Conservation (phyloP, 1,139 yeast genomes). For the Geotrichum macrosporum region DNA sequence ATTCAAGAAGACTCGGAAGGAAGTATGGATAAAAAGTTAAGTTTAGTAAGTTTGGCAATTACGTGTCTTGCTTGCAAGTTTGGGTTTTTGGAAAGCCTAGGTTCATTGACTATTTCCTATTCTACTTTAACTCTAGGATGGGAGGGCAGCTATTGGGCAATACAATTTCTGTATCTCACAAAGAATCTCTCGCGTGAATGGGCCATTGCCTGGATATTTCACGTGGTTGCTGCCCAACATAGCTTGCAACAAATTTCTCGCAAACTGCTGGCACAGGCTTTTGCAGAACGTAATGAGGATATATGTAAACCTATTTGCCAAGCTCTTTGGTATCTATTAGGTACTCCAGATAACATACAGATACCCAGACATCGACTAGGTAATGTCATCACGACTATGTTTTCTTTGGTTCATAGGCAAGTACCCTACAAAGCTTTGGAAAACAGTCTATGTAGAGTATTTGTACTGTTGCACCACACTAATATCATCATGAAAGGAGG, state of each 20-base stretch:
- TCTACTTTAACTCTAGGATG: slow-evolving; percentile 17
- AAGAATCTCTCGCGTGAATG: too few species aligned
- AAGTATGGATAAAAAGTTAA: slow-evolving; percentile 35
- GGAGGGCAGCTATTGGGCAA: slow-evolving; percentile 28
- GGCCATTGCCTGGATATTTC: slow-evolving; percentile 32
- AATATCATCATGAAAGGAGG: slow-evolving; percentile 46
- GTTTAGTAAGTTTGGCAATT: slow-evolving; percentile 34
- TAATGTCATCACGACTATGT: slow-evolving; percentile 11
- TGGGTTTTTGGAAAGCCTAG: slow-evolving; percentile 6
- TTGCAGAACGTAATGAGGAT: too few species aligned
- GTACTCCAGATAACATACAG: too few species aligned
- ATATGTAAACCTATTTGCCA: too few species aligned
- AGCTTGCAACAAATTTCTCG: slow-evolving; percentile 30
- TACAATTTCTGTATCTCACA: too few species aligned
- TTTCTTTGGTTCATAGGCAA: slow-evolving; percentile 2
- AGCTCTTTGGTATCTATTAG: too few species aligned
- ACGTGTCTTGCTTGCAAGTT: slow-evolving; percentile 30
- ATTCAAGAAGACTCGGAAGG: too few species aligned
- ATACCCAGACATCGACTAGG: slow-evolving; percentile 19
- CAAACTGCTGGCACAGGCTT: slow-evolving; percentile 12
- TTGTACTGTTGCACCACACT: slow-evolving; percentile 54
- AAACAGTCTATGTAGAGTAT: slow-evolving; percentile 43
- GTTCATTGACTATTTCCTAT: too few species aligned
- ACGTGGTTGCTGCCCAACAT: slow-evolving; percentile 21
- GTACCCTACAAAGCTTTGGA: slow-evolving; percentile 32